Evolutionary conservation across 257 asterid species (phyloP).

Genomic region (Ballota nigra): DNA sequence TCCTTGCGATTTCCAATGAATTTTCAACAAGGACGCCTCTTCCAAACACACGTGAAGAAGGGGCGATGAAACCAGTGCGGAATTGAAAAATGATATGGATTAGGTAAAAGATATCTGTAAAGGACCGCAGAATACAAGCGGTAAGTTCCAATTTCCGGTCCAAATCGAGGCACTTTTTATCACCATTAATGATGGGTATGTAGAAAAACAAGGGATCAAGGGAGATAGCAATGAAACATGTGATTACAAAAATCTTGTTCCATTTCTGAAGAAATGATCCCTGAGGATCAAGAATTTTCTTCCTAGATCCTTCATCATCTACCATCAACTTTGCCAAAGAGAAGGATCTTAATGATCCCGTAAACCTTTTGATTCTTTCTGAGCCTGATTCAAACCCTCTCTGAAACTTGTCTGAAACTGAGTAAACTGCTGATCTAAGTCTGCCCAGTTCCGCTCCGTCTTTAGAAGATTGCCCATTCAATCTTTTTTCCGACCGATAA

Average conservation of each 20-base stretch:
- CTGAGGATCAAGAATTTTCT: slow-evolving; percentile 74
- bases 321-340: slow-evolving; percentile 42
- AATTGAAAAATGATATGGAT: slow-evolving; percentile 77
- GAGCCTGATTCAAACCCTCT: slow-evolving; percentile 52
- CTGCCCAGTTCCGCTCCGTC: slow-evolving; percentile 35
- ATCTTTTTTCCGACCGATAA: slow-evolving; percentile 55
- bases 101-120: slow-evolving; percentile 76
- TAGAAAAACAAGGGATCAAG: slow-evolving; percentile 88
- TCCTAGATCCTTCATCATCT: slow-evolving; percentile 44
- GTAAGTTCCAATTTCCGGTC: slow-evolving; percentile 61
- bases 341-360: slow-evolving; percentile 51
- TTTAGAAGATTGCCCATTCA: slow-evolving; percentile 34
- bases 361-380: slow-evolving; percentile 44
- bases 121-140: slow-evolving; percentile 65
- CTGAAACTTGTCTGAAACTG: slow-evolving; percentile 51
- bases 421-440: slow-evolving; percentile 39
- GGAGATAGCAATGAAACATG: slow-evolving; percentile 68
- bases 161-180: slow-evolving; percentile 65
- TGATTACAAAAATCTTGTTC: slow-evolving; percentile 80
- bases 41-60: slow-evolving; percentile 87
- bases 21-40: slow-evolving; percentile 85
- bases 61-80: slow-evolving; percentile 83
- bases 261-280: slow-evolving; percentile 80
- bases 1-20: slow-evolving; percentile 75
- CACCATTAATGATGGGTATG: slow-evolving; percentile 66